Base-by-base conservation (phyloP, 2,329 filamentous ascomycete genomes). In the Sporothrix sp. region DNA sequence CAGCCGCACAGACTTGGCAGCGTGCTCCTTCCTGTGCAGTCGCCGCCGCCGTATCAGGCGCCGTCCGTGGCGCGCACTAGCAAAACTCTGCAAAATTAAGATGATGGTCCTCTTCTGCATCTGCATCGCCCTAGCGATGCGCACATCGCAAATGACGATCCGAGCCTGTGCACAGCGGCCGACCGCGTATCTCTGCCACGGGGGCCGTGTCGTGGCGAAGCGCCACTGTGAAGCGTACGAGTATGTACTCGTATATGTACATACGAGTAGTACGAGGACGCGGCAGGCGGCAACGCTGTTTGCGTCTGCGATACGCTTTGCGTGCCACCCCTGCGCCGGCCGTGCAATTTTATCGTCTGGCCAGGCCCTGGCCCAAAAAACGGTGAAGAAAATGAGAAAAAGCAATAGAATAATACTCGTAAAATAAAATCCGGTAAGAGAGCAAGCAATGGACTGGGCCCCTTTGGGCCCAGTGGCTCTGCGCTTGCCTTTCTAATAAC, bases 131-230 rank as follows among this genome's bases (percentile, higher is more conserved):
- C 20, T 21, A 32, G 43, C 43, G 43, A 36, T 28, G 21, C 32
- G 30, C 35, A 39, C 39, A 32, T 32, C 20, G 40, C 47, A 51
- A 51, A 51, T 51, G 50, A 51, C 37, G 50, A 51, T 51, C 43
- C 21, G 49, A 51, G 43, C 49, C 49, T 51, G 49, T 46, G 49
- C 49, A 33, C 49, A 44, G 21, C 40, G 32, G 18, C 48, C 36
- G 36, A 10, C 39, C 32, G 39, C 40, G 28, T 27, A 39, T 46
- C 40, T 9, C 27, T 30, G 5, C 30, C 42, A 21, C n/a, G 18
- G 14, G 13, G 28, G 18, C 27, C 16, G 32, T 33, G 21, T n/a
- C n/a, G n/a, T n/a, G n/a, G n/a, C n/a, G n/a, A n/a, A n/a, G n/a
- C n/a, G n/a, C n/a, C n/a, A n/a, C n/a, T n/a, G n/a, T n/a, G n/a